These are phyloP conservation scores for Debaryomycetaceae sp. DNA, from an alignment of 1,139 yeast genomes.

Conservation along the genomic window DNA sequence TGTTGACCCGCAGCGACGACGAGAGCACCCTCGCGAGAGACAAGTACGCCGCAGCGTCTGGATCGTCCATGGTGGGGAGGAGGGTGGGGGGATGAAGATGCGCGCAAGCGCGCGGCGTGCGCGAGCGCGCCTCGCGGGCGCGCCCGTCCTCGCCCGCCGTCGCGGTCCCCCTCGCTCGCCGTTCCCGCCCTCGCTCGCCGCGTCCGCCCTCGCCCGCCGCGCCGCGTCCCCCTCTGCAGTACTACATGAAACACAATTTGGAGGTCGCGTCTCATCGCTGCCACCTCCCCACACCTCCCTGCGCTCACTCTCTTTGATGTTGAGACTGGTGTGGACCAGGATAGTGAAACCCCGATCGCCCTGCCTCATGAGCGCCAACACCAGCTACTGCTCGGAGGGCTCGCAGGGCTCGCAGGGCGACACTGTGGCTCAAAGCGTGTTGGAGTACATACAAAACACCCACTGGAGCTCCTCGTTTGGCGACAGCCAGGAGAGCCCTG, in stretches of 20 bases:
- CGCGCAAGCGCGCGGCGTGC: too few relatives aligned
- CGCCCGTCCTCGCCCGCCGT: background rate
- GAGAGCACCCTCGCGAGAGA: constrained; percentile 2
- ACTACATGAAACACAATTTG: too few relatives aligned
- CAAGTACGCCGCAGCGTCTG: constrained; percentile 3
- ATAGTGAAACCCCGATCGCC: background rate
- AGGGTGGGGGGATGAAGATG: too few relatives aligned
- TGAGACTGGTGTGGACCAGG: background rate
- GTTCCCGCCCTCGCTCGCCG: background rate
- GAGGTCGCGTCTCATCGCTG: too few relatives aligned
- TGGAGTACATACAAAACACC: constrained; percentile 5
- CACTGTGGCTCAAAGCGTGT: constrained; percentile 2
- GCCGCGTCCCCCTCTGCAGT: too few relatives aligned
- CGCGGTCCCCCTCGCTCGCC: background rate
- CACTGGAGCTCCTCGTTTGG: constrained; percentile 7
- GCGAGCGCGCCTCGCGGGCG: too few relatives aligned
- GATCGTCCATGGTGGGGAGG: too few relatives aligned
- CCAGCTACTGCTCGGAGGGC: constrained; percentile 8
- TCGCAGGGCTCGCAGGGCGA: background rate
- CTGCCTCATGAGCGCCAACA: background rate
- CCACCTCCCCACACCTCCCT: background rate
- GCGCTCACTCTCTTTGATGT: constrained; percentile 3
- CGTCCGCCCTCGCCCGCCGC: background rate
- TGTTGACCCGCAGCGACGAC: background rate
- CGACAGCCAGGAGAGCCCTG: constrained; percentile 5